Conservation (phyloP, 257 asterid species). For the Forsythia viridissima region DNA sequence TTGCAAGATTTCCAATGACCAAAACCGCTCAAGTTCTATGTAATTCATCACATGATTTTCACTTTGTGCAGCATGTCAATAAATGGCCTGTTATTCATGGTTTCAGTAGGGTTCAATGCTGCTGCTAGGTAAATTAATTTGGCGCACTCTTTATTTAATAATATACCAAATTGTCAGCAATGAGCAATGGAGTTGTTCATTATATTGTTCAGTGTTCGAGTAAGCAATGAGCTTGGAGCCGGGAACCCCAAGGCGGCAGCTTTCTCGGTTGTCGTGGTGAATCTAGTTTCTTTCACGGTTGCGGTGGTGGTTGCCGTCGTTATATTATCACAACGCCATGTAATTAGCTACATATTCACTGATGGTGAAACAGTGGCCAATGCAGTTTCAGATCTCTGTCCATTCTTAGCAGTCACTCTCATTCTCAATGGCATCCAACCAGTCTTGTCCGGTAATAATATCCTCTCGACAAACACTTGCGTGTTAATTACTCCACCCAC, state of each 20-base stretch:
- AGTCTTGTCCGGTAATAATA: constrained; percentile 48
- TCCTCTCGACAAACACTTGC: neutral
- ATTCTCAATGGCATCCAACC: constrained; percentile 61
- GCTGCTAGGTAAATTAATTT: constrained; percentile 49
- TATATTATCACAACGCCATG: constrained; percentile 43
- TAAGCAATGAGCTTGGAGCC: constrained; percentile 65
- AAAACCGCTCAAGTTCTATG: too few relatives aligned
- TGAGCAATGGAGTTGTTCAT: too few relatives aligned
- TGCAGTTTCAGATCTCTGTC: constrained; percentile 60
- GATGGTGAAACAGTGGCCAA: constrained; percentile 54
- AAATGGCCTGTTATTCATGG: constrained; percentile 45
- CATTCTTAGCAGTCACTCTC: constrained; percentile 54
- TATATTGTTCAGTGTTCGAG: constrained; percentile 45
- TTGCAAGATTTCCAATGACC: too few relatives aligned
- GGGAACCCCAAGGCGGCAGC: constrained; percentile 57
- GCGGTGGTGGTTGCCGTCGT: constrained; percentile 36
- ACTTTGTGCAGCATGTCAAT: constrained; percentile 46
- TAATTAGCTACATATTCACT: constrained; percentile 57
- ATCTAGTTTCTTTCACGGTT: constrained; percentile 33
- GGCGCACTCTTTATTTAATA: too few relatives aligned
- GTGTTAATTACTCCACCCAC: too few relatives aligned
- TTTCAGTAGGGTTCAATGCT: constrained; percentile 59
- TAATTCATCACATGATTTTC: neutral
- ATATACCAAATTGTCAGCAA: too few relatives aligned
- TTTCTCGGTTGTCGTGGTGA: constrained; percentile 46